Base-by-base conservation (phyloP, 768 basidiomycete genomes). In the Lactarius quietus region DNA sequence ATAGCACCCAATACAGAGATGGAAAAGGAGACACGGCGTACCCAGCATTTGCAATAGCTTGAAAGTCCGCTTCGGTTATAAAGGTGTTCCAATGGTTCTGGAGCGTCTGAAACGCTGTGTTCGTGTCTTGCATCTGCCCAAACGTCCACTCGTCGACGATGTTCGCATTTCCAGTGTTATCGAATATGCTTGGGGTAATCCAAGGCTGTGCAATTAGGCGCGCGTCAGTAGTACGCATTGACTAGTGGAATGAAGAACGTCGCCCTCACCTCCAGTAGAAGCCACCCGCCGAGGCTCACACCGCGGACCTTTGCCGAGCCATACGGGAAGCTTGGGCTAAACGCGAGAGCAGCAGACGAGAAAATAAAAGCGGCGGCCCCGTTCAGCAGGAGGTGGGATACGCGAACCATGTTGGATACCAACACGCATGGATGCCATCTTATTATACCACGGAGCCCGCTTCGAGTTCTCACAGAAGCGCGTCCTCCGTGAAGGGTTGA, bases 131-230 rank as follows among this genome's bases (percentile, higher is more conserved):
- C 62, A 80, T 83, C 70, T 86, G 81, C 59, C 87, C 82, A 70
- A 90, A 91, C 1, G 90, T 92, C 78, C 82, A 93, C 69, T 93
- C 90, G 75, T 93, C 92, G 59, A 89, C 80, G 70, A 88, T 87
- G 68, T 76, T 65, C n/a, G 63, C 54, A 68, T 81, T 78, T 29
- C 84, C 85, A 0, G 89, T 90, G 72, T 84, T 80, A 64, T 89
- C 86, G 72, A 90, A 92, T 4, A 92, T 68, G 54, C 84, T 86
- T 45, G 90, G 90, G 0, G 89, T 90, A 70, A 92, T 89, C 88
- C 88, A 91, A 14, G 90, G 88, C 86, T 74, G 66, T 26, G 60
- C 14, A 39, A n/a, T 58, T 29, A 29, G 29, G 62, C 20, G 51
- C 56, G 41, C 28, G 53, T 58, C 26, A 8, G 33, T 33, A 51